Conservation (phyloP, 2,329 filamentous ascomycete genomes). For the Colletotrichum paranaense region DNA sequence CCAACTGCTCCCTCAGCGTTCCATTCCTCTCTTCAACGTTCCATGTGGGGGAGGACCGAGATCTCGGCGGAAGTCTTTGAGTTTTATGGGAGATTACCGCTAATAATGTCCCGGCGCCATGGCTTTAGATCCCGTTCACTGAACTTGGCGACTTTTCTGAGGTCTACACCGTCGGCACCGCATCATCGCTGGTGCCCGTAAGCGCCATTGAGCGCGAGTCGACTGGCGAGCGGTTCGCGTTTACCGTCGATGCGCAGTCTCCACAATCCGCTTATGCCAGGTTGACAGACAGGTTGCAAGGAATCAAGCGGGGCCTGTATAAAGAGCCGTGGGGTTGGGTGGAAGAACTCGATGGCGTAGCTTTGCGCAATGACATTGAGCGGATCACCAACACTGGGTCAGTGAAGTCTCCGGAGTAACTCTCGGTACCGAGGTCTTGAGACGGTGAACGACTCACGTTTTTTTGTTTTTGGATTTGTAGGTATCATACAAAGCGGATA, state of each 20-base stretch:
- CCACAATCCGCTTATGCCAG: background rate
- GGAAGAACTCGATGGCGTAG: background rate
- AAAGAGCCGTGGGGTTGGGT: background rate
- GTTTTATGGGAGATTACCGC: background rate
- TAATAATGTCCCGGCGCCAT: background rate
- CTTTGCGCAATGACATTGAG: background rate
- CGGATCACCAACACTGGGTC: background rate
- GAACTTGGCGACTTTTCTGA: conserved; percentile 13
- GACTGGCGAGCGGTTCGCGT: background rate
- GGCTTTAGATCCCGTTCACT: background rate
- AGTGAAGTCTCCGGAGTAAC: background rate
- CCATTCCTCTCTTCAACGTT: background rate
- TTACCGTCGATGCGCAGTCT: background rate
- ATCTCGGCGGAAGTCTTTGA: background rate
- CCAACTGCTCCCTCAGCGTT: background rate
- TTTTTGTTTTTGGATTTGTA: background rate
- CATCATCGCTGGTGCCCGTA: background rate
- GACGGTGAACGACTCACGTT: background rate
- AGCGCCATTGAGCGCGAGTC: background rate
- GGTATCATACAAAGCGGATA: background rate
- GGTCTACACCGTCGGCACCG: background rate
- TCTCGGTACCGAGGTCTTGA: background rate
- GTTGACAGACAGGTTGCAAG: background rate
- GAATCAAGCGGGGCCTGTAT: background rate
- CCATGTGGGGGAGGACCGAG: background rate